These are phyloP conservation scores for Psidium friedrichsthalianum DNA, from an alignment of 345 rosid species.

Conservation along the genomic window DNA sequence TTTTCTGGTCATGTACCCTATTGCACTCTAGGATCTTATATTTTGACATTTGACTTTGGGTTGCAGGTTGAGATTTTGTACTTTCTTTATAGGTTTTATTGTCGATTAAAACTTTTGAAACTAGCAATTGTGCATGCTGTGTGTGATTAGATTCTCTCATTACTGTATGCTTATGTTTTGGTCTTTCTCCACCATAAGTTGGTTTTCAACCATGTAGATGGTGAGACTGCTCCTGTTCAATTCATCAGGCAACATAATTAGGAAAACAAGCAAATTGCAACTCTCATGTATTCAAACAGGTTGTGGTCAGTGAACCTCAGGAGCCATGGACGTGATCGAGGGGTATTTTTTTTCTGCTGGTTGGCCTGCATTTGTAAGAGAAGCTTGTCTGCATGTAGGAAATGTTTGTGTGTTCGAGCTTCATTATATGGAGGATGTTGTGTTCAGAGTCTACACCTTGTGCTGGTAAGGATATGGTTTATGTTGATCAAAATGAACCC, in stretches of 20 bases:
- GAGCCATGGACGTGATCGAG: accelerated
- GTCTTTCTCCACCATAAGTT: neutral
- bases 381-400: neutral
- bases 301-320: accelerated
- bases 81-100: neutral
- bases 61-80: neutral
- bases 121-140: accelerated
- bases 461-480: neutral
- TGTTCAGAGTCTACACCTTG: neutral
- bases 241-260: neutral
- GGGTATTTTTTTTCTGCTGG: neutral
- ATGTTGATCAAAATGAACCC: neutral
- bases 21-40: accelerated
- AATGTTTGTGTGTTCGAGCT: neutral
- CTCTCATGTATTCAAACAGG: neutral
- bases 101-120: neutral
- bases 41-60: neutral
- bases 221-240: neutral
- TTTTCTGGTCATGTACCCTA: neutral
- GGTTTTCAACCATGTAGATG: neutral
- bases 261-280: neutral
- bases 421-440: neutral
- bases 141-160: neutral
- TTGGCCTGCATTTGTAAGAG: neutral
- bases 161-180: neutral